These are phyloP conservation scores for Microcyclospora tardicrescens DNA, from an alignment of 2,329 filamentous ascomycete genomes.

Conservation along the genomic window DNA sequence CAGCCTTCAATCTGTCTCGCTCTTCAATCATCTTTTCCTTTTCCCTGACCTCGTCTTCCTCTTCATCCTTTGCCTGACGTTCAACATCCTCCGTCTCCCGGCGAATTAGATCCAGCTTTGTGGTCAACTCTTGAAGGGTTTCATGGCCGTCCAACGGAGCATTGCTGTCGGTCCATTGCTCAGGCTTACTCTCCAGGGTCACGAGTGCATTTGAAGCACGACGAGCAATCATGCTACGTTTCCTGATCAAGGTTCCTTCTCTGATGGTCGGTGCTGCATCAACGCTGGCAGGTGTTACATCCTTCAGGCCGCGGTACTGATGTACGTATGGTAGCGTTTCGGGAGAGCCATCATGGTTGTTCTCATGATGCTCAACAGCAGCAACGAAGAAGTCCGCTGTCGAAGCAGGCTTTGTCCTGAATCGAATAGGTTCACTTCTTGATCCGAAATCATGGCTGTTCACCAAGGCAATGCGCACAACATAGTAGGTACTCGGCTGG, in stretches of 20 bases:
- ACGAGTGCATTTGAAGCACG: constrained; percentile 51
- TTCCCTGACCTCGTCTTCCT: constrained; percentile 36
- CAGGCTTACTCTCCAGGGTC: constrained; percentile 24
- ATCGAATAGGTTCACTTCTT: constrained; percentile 69
- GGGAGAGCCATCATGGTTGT: constrained; percentile 29
- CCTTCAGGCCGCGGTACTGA: constrained; percentile 31
- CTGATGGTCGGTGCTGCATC: constrained; percentile 51
- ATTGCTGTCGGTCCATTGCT: constrained; percentile 23
- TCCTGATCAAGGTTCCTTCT: constrained; percentile 46
- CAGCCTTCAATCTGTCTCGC: constrained; percentile 63
- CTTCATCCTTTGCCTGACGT: constrained; percentile 51
- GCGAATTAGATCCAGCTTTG: constrained; percentile 65
- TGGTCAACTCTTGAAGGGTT: constrained; percentile 64
- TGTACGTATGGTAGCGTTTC: constrained; percentile 41
- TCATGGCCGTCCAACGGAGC: constrained; percentile 47
- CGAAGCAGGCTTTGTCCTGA: constrained; percentile 50
- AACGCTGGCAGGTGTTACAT: constrained; percentile 47
- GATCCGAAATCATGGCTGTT: constrained; percentile 88
- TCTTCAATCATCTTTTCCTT: constrained; percentile 52
- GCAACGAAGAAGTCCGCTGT: constrained; percentile 31
- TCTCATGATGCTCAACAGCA: constrained; percentile 14
- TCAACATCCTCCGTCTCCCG: constrained; percentile 73
- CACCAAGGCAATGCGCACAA: constrained; percentile 82
- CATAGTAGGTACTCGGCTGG: constrained; percentile 78
- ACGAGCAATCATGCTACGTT: constrained; percentile 58